phyloP scores from a whole-genome alignment of 331 rosid genomes.

The Saraca asoca region DNA sequence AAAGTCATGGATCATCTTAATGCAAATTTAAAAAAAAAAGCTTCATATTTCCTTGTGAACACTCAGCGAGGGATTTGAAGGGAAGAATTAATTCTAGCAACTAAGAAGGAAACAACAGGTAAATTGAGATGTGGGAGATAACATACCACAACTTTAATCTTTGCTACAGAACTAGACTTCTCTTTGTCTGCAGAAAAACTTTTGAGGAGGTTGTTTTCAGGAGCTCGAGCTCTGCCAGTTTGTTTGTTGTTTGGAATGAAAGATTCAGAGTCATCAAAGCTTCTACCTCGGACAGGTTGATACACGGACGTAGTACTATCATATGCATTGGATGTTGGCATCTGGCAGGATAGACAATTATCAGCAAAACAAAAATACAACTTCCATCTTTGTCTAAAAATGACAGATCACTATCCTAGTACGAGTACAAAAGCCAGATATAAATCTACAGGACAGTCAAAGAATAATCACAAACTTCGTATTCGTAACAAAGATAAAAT shows the following conservation, averaged over 20 bases:
- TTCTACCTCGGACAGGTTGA: constrained; percentile 58
- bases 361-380: constrained; percentile 19
- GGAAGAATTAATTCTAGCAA: constrained; percentile 1
- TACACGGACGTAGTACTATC: constrained; percentile 50
- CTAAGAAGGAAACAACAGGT: constrained; percentile 11
- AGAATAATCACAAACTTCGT: background rate
- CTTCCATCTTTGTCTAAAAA: constrained; percentile 12
- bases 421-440: background rate
- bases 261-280: constrained; percentile 83
- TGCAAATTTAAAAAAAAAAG: constrained; percentile 10
- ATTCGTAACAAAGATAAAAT: constrained; percentile 20
- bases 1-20: constrained; percentile 11
- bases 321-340: constrained; percentile 57
- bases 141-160: constrained; percentile 99
- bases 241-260: constrained; percentile 61
- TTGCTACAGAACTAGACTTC: constrained; percentile 84
- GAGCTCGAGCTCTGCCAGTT: constrained; percentile 62
- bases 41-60: constrained; percentile 7
- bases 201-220: constrained; percentile 71
- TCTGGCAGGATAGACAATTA: constrained; percentile 48
- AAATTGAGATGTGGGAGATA: constrained; percentile 25
- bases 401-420: constrained; percentile 15
- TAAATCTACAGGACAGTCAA: background rate
- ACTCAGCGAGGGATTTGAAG: constrained; percentile 19
- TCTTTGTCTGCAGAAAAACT: constrained; percentile 82